A percentile compares a stretch with the other conserved stretches of the same genome.
These are phyloP conservation scores for Cytospora paraplurivora DNA, from an alignment of 2,329 filamentous ascomycete genomes.

Conservation along the genomic window DNA sequence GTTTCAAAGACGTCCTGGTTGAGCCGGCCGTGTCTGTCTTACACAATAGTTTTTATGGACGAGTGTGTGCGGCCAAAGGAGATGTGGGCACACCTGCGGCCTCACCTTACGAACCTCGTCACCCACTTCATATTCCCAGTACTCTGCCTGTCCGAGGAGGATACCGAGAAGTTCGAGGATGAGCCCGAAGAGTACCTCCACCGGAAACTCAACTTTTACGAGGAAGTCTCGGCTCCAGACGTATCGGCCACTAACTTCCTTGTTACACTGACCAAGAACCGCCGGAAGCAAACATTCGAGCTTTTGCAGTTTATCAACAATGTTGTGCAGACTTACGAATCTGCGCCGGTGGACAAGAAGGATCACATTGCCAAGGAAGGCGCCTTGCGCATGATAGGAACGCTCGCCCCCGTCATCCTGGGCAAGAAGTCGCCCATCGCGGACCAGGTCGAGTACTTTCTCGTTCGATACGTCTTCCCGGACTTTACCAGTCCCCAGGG, in stretches of 20 bases:
- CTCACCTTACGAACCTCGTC: slow-evolving; percentile 89
- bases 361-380: slow-evolving; percentile 95
- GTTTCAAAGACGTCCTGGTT: slow-evolving; percentile 93
- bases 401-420: slow-evolving; percentile 87
- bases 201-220: slow-evolving; percentile 95
- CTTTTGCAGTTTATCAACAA: slow-evolving; percentile 94
- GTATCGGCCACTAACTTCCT: slow-evolving; percentile 96
- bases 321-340: slow-evolving; percentile 90
- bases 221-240: slow-evolving; percentile 93
- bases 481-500: slow-evolving; percentile 93
- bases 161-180: slow-evolving; percentile 89
- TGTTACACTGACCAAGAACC: slow-evolving; percentile 88
- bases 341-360: slow-evolving; percentile 82
- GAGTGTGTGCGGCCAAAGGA: slow-evolving; percentile 97
- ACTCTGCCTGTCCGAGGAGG: slow-evolving; percentile 87
- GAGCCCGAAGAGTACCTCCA: slow-evolving; percentile 97
- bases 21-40: slow-evolving; percentile 89
- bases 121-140: slow-evolving; percentile 96
- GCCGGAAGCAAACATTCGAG: slow-evolving; percentile 93
- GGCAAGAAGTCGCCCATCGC: slow-evolving; percentile 98
- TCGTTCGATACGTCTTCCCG: slow-evolving; percentile 96
- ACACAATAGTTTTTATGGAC: slow-evolving; percentile 92
- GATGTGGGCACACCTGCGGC: slow-evolving; percentile 93
- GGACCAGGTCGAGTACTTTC: slow-evolving; percentile 96
- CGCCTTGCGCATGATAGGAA: slow-evolving; percentile 95